These are phyloP conservation scores for Gastrodia elata DNA, from an alignment of 106 monocot genomes.

Conservation along the genomic window DNA sequence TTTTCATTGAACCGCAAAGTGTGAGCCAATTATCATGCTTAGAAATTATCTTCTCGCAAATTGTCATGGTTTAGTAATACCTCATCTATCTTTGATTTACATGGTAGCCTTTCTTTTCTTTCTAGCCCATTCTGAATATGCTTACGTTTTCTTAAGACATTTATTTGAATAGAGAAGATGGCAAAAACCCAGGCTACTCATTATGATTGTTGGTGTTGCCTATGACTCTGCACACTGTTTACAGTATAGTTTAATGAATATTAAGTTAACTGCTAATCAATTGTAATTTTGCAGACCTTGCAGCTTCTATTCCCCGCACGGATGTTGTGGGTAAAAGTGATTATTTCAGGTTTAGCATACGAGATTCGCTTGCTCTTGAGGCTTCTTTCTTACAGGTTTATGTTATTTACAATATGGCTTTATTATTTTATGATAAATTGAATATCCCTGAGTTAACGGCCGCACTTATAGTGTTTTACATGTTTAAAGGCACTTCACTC, in stretches of 20 bases:
- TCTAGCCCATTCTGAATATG: not conserved
- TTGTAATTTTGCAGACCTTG: conserved; percentile 51
- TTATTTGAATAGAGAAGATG: not conserved
- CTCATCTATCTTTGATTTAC: not conserved
- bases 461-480: not conserved
- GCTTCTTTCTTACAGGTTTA: conserved; percentile 91
- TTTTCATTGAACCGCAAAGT: not conserved
- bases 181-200: not conserved
- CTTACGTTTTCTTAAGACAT: not conserved
- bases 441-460: not conserved
- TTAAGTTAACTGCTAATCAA: not conserved
- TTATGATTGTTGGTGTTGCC: not conserved
- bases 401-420: not conserved
- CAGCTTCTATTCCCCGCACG: conserved; percentile 80
- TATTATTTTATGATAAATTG: not conserved
- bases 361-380: conserved; percentile 96
- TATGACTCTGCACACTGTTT: not conserved
- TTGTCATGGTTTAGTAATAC: not conserved
- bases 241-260: not conserved
- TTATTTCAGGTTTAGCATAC: conserved; percentile 85
- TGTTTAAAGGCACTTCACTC: not conserved
- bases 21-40: not conserved
- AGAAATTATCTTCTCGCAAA: not conserved
- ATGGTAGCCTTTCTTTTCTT: too few species aligned
- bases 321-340: conserved; percentile 90